These are phyloP conservation scores for Phalaenopsis hybrid DNA, from an alignment of 116 monocot species.

Conservation along the genomic window DNA sequence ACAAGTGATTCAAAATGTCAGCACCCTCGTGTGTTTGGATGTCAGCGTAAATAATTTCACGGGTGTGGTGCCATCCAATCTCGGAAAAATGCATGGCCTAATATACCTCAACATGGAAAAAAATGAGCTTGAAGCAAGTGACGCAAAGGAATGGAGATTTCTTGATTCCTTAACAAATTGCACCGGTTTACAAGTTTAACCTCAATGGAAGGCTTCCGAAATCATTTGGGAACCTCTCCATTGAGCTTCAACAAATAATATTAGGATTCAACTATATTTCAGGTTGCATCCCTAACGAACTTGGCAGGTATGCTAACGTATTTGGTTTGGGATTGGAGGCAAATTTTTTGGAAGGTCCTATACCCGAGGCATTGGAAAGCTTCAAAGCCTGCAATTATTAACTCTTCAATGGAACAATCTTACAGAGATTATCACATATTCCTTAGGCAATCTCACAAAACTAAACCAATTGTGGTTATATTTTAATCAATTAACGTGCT, in stretches of 20 bases:
- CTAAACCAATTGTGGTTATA: background rate
- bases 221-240: constrained; percentile 22
- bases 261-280: background rate
- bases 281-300: no score
- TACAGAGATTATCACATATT: no score
- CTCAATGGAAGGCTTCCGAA: constrained; percentile 10
- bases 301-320: no score
- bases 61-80: background rate
- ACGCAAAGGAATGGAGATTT: constrained; percentile 8
- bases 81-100: background rate
- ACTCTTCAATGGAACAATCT: no score
- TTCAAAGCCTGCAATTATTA: no score
- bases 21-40: no score
- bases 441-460: no score
- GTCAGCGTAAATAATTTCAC: background rate
- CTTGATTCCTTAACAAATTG: constrained; percentile 22
- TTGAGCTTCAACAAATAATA: background rate
- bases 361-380: no score
- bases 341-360: no score
- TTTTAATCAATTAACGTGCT: no score
- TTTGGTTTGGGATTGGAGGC: no score
- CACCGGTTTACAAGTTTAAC: constrained; percentile 5
- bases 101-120: background rate
- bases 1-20: no score
- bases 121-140: background rate